A percentile compares a stretch with the other conserved stretches of the same genome.
Evolutionary conservation across 345 rosid species (phyloP).

Genomic region (Gossypium mustelinum): DNA sequence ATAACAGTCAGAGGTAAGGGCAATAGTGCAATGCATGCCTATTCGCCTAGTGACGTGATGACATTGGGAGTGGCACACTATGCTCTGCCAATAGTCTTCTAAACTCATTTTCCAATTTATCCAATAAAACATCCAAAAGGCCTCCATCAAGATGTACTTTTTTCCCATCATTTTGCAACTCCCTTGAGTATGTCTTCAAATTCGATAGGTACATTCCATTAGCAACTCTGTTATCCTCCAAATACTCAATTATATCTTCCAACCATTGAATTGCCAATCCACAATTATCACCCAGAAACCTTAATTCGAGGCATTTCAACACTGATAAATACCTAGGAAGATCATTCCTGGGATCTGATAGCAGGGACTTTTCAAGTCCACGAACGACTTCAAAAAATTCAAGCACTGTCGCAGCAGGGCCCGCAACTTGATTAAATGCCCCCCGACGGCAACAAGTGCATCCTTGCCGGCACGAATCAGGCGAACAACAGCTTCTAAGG

Average conservation of each 20-base stretch:
- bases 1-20: conserved; percentile 83
- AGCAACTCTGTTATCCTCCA: conserved; percentile 82
- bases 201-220: conserved; percentile 62
- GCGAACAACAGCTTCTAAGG: conserved; percentile 70
- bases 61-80: conserved; percentile 86
- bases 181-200: conserved; percentile 67
- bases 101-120: conserved; percentile 73
- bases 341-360: conserved; percentile 78
- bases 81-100: conserved; percentile 70
- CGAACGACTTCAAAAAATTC: conserved; percentile 96
- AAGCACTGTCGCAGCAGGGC: conserved; percentile 95
- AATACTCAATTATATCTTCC: conserved; percentile 93
- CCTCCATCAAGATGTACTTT: conserved; percentile 68
- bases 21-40: conserved; percentile 79
- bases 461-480: conserved; percentile 88
- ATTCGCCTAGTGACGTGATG: conserved; percentile 58
- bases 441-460: conserved; percentile 71
- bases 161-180: conserved; percentile 42
- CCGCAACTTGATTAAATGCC: conserved; percentile 94
- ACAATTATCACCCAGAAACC: conserved; percentile 85
- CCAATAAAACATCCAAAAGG: conserved; percentile 72
- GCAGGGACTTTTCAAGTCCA: conserved; percentile 80
- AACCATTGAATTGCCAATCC: conserved; percentile 96
- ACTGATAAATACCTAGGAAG: conserved; percentile 79
- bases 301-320: conserved; percentile 72